phyloP scores from a whole-genome alignment of 805 yeast genomes.

The Candida ulmi region DNA sequence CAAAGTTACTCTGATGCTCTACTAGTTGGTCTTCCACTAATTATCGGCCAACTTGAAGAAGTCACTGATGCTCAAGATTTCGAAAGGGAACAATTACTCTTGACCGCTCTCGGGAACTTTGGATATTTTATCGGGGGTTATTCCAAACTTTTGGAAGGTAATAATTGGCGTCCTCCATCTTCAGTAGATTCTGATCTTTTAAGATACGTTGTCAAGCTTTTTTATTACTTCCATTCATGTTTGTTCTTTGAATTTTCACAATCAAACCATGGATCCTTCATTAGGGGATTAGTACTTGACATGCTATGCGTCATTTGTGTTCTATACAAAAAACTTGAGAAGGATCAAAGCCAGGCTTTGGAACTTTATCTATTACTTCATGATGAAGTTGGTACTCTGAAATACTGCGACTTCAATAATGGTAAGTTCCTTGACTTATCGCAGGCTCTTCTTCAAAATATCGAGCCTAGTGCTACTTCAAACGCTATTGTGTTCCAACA shows the following conservation, averaged over 20 bases:
- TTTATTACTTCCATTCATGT: constrained; percentile 42
- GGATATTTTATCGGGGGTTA: constrained; percentile 43
- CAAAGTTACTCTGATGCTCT: constrained; percentile 43
- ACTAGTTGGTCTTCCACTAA: constrained; percentile 41
- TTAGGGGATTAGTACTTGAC: constrained; percentile 33
- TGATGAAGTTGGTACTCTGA: constrained; percentile 61
- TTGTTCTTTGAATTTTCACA: constrained; percentile 19
- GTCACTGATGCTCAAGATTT: constrained; percentile 20
- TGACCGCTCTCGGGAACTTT: constrained; percentile 48
- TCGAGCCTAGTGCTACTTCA: constrained; percentile 35
- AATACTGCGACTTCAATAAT: constrained; percentile 59
- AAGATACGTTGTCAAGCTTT: constrained; percentile 22
- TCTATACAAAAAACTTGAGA: constrained; percentile 24
- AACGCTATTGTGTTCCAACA: constrained; percentile 74
- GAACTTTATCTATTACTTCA: constrained; percentile 60
- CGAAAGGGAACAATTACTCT: constrained; percentile 36
- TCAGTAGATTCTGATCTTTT: background rate
- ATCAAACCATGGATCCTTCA: background rate
- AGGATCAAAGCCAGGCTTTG: constrained; percentile 24
- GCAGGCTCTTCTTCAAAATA: constrained; percentile 44
- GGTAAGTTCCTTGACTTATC: constrained; percentile 60
- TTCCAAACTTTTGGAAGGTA: constrained; percentile 20
- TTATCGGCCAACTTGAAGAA: constrained; percentile 32
- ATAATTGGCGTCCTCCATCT: constrained; percentile 12
- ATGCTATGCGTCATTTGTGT: constrained; percentile 32